phyloP scores from a whole-genome alignment of 2,329 filamentous ascomycete species.

The Phaeophleospora eucalypticola region DNA sequence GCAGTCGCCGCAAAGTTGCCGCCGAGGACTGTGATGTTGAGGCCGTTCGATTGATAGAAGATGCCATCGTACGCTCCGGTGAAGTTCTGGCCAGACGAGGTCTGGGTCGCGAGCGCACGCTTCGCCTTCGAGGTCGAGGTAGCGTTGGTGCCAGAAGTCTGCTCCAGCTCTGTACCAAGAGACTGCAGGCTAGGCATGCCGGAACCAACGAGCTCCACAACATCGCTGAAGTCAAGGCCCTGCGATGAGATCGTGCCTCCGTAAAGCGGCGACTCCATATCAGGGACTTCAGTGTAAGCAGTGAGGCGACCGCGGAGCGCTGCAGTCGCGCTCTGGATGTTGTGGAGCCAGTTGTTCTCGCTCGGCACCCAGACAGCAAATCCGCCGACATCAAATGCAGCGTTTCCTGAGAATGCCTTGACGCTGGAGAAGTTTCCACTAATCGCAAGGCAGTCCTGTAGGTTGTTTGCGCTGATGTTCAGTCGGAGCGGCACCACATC shows the following conservation, averaged over 20 bases:
- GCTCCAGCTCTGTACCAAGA: conserved; percentile 54
- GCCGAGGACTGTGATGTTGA: conserved; percentile 81
- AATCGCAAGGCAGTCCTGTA: conserved; percentile 72
- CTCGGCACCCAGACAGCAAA: conserved; percentile 93
- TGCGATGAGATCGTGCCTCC: conserved; percentile 79
- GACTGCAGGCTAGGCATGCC: conserved; percentile 39
- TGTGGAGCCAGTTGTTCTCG: conserved; percentile 79
- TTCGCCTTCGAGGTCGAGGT: conserved; percentile 33
- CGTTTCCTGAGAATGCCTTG: conserved; percentile 61
- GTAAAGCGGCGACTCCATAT: conserved; percentile 60
- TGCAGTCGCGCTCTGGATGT: conserved; percentile 60
- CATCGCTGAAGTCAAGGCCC: conserved; percentile 67
- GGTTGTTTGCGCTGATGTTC: conserved; percentile 66
- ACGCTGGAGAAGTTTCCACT: conserved; percentile 76
- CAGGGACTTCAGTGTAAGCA: conserved; percentile 62
- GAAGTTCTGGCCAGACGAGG: conserved; percentile 41
- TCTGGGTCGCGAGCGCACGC: conserved; percentile 33
- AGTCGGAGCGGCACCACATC: conserved; percentile 72
- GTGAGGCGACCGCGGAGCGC: conserved; percentile 69
- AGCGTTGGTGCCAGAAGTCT: conserved; percentile 25
- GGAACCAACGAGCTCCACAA: conserved; percentile 58
- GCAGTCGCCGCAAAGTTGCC: conserved; percentile 76
- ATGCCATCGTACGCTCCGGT: conserved; percentile 72
- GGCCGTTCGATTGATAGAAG: conserved; percentile 66
- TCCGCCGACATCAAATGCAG: conserved; percentile 61